Evolutionary conservation across 768 basidiomycete species (phyloP), one percentile per base, ranked within the genome.

Genomic region (Crepidotus variabilis): DNA sequence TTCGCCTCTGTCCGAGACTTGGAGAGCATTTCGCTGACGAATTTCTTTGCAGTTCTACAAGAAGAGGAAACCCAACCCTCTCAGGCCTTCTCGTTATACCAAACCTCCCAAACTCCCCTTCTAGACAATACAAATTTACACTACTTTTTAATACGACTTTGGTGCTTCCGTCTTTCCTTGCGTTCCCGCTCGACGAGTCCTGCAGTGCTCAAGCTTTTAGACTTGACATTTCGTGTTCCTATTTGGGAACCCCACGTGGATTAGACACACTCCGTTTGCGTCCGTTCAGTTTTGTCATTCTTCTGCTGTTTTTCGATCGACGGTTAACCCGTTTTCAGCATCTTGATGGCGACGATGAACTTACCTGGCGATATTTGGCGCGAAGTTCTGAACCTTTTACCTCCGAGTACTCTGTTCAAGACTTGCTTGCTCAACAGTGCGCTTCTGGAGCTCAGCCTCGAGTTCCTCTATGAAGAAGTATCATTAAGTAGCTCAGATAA

Each of bases 31-130:
- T 8, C 8, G 28, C 28, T 28, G 28, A 28, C 28, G 28, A 28
- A 56, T 47, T 32, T 16, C 56, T 57, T 14, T 55, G 9, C 62
- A 82, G 80, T 75, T 74, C 54, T 78, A 81, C 67, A 75, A 73
- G 59, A 77, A 75, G 71, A 77, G 75, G 57, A 78, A 72, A 60
- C 83, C 80, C 32, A 76, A 83, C 61, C 85, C 85, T 32, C 82
- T 86, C 72, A 83, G 80, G 51, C 77, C 81, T 39, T 69, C 78
- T 6, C 73, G 74, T 58, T 71, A 73, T 34, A 60, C 67, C 18
- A 83, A 81, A 69, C 69, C 74, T n/a, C 75, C 77, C 58, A 86
- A 84, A 63, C 72, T 86, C 53, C 85, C 84, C 7, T 86, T 82
- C 74, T 86, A 83, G 71, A 60, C 32, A 56, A 47, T 34, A 35